phyloP scores from a whole-genome alignment of 1,139 yeast genomes.

The Yamadazyma kanchanaburiensis region DNA sequence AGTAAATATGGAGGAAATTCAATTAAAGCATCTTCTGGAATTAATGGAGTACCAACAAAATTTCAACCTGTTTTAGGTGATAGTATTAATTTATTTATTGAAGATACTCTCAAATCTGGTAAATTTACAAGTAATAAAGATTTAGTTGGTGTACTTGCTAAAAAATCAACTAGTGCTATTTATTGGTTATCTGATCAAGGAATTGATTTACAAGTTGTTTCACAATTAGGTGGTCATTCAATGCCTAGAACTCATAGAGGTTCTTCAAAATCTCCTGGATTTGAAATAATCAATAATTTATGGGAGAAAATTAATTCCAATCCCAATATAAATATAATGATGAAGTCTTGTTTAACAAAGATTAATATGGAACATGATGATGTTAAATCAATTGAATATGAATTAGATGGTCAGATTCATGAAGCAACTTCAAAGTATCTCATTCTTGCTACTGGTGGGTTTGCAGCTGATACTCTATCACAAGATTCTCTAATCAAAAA shows the following conservation, averaged over 20 bases:
- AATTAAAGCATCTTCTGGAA: constrained; percentile 38
- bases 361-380: constrained; percentile 16
- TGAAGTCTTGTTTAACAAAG: constrained; percentile 17
- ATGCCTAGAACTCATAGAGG: constrained; percentile 38
- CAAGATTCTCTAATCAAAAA: constrained; percentile 20
- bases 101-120: constrained; percentile 32
- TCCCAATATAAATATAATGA: constrained; percentile 18
- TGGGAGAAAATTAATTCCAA: constrained; percentile 13
- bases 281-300: constrained; percentile 28
- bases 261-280: constrained; percentile 34
- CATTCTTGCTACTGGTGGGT: constrained; percentile 40
- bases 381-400: constrained; percentile 20
- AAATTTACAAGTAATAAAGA: constrained; percentile 21
- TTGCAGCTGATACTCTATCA: constrained; percentile 26
- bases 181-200: constrained; percentile 25
- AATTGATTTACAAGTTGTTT: constrained; percentile 26
- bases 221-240: constrained; percentile 36
- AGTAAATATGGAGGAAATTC: constrained; percentile 35
- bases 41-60: constrained; percentile 34
- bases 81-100: constrained; percentile 19
- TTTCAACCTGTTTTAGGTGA: constrained; percentile 23
- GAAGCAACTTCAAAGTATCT: constrained; percentile 11
- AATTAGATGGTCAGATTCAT: constrained; percentile 6
- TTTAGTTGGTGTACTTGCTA: constrained; percentile 24
- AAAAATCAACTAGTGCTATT: constrained; percentile 27